phyloP scores from a whole-genome alignment of 805 yeast species.

The Lachancea waltii region DNA sequence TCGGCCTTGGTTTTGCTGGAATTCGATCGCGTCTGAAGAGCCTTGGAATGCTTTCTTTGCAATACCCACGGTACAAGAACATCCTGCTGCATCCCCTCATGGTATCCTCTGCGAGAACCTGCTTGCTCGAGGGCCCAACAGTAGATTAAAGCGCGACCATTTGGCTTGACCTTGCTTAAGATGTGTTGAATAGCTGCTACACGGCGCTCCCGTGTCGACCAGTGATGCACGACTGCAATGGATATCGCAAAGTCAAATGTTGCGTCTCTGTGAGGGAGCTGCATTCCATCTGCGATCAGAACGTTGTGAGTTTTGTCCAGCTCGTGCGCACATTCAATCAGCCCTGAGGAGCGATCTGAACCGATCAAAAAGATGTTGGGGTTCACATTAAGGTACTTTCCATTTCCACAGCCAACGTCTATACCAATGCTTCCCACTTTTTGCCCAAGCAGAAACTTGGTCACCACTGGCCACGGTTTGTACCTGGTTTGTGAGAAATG shows the following conservation, averaged over 20 bases:
- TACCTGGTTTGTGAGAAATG: conserved; percentile 93
- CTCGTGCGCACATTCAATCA: conserved; percentile 55
- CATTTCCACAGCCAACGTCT: conserved; percentile 97
- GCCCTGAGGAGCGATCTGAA: conserved; percentile 62
- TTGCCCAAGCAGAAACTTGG: conserved; percentile 49
- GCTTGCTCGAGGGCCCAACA: conserved; percentile 98
- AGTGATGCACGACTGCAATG: conserved; percentile 94
- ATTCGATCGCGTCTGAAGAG: conserved; percentile 19
- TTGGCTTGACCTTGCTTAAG: conserved; percentile 46
- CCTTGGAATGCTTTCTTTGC: conserved; percentile 42
- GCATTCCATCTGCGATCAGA: conserved; percentile 75
- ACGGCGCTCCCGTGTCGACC: conserved; percentile 78
- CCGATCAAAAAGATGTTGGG: conserved; percentile 65
- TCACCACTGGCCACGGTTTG: conserved; percentile 96
- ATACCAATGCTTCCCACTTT: conserved; percentile 61
- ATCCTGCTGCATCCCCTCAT: conserved; percentile 88
- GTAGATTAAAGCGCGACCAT: conserved; percentile 73
- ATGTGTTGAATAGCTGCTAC: conserved; percentile 67
- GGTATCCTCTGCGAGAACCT: conserved; percentile 80
- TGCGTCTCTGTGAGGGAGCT: conserved; percentile 46
- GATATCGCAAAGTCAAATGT: conserved; percentile 79
- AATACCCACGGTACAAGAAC: conserved; percentile 94
- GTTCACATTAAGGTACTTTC: conserved; percentile 78
- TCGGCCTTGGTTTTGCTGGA: conserved; percentile 12
- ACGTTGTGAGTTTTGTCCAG: conserved; percentile 41